phyloP scores from a whole-genome alignment of 371 early-diverging fungal species.

The Syncephalastrum monosporum region DNA sequence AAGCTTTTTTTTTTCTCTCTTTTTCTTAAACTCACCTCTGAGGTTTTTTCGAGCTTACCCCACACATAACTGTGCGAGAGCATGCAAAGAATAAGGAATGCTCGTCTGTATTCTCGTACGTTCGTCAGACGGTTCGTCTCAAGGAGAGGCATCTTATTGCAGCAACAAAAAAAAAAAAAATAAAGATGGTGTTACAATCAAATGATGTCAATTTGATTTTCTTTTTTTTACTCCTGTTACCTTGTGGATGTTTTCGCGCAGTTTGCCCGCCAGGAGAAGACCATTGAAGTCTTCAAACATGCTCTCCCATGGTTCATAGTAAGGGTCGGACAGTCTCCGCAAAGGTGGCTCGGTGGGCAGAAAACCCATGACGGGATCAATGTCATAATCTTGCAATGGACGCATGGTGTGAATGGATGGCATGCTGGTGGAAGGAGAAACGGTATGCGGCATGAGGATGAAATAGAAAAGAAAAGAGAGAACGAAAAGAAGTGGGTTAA shows the following conservation, averaged over 20 bases:
- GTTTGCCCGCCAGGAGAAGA: slow-evolving; percentile 73
- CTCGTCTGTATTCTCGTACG: slow-evolving; percentile 77
- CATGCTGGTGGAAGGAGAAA: slow-evolving; percentile 4
- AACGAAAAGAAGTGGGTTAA: too few relatives aligned
- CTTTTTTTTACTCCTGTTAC: slow-evolving; percentile 34
- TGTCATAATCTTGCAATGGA: slow-evolving; percentile 77
- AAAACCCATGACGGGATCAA: slow-evolving; percentile 86
- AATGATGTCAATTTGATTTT: too few relatives aligned
- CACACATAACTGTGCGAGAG: slow-evolving; percentile 92
- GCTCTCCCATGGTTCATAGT: slow-evolving; percentile 90
- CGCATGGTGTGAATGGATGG: slow-evolving; percentile 29
- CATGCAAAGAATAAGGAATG: slow-evolving; percentile 83
- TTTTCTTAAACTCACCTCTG: slow-evolving; percentile 51
- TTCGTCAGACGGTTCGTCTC: slow-evolving; percentile 58
- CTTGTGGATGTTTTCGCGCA: slow-evolving; percentile 72
- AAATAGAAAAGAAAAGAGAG: too few relatives aligned
- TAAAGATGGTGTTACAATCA: slow-evolving; percentile 1
- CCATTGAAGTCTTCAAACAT: slow-evolving; percentile 78
- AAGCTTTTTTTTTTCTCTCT: slow-evolving; percentile 2
- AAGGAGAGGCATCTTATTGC: slow-evolving; percentile 71
- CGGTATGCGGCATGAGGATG: too few relatives aligned
- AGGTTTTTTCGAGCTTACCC: slow-evolving; percentile 80
- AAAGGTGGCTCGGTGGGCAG: slow-evolving; percentile 79
- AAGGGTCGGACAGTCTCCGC: slow-evolving; percentile 64
- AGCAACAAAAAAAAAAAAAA: neutral